phyloP scores from a whole-genome alignment of 371 early-diverging fungal genomes.

The Apophysomyces sp. region DNA sequence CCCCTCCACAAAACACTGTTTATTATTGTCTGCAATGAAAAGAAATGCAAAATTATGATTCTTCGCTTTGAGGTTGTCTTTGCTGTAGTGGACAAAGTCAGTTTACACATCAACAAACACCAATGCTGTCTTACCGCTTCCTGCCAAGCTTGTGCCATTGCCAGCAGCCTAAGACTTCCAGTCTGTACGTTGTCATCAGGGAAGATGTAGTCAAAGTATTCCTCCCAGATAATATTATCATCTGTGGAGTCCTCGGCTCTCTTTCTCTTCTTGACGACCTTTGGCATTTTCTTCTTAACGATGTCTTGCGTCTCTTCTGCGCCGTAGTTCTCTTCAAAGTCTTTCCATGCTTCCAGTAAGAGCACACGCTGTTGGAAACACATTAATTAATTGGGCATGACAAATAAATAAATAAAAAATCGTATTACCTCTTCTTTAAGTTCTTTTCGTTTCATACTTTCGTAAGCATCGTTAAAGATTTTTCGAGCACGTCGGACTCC shows the following conservation, averaged over 20 bases:
- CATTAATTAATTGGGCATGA: neutral
- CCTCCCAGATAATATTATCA: conserved; percentile 82
- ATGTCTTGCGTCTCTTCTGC: conserved; percentile 50
- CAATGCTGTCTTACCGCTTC: neutral
- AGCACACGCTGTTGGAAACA: conserved; percentile 64
- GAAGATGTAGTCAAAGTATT: conserved; percentile 97
- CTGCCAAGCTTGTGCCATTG: conserved; percentile 92
- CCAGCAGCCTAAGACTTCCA: conserved; percentile 85
- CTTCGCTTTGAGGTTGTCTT: too few species aligned
- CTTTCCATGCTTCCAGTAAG: conserved; percentile 90
- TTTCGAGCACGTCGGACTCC: conserved; percentile 60
- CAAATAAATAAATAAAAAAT: neutral
- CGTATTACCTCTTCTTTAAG: conserved; percentile 66
- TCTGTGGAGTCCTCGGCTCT: conserved; percentile 57
- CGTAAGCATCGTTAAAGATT: conserved; percentile 76
- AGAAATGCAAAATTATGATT: too few species aligned
- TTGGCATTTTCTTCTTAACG: conserved; percentile 80
- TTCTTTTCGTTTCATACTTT: conserved; percentile 65
- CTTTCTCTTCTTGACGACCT: conserved; percentile 86
- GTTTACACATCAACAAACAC: too few species aligned
- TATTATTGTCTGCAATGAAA: too few species aligned
- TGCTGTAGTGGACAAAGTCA: too few species aligned
- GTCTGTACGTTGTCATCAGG: conserved; percentile 88
- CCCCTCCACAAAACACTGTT: too few species aligned
- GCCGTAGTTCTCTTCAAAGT: conserved; percentile 80